phyloP scores from a whole-genome alignment of 805 yeast species.

The Lipomyces starkeyi region DNA sequence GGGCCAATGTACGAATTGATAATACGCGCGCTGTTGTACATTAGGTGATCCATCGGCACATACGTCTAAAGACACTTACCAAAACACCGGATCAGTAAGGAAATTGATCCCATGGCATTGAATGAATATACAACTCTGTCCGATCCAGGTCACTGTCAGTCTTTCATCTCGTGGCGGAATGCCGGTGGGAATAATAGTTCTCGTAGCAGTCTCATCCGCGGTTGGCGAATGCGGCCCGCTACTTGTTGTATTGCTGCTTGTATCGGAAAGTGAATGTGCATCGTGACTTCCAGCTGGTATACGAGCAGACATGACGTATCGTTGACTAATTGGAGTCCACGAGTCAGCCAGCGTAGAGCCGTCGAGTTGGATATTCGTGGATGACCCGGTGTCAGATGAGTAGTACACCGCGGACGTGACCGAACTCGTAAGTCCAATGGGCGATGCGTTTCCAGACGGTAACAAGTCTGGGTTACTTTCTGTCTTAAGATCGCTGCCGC shows the following conservation, averaged over 20 bases:
- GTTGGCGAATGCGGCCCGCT: slow-evolving; percentile 18
- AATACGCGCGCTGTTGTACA: slow-evolving; percentile 56
- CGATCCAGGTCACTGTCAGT: slow-evolving; percentile 84
- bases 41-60: background rate
- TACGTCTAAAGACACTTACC: background rate
- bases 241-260: background rate
- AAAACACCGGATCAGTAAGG: slow-evolving; percentile 83
- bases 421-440: slow-evolving; percentile 22
- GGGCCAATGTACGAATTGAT: slow-evolving; percentile 76
- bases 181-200: slow-evolving; percentile 8
- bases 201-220: slow-evolving; percentile 4
- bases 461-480: slow-evolving; percentile 10
- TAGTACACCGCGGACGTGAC: slow-evolving; percentile 32
- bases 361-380: slow-evolving; percentile 31
- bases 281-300: background rate
- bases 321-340: slow-evolving; percentile 29
- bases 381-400: slow-evolving; percentile 36
- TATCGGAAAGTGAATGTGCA: slow-evolving; percentile 10
- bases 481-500: background rate
- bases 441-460: slow-evolving; percentile 5
- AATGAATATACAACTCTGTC: slow-evolving; percentile 84
- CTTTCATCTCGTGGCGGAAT: slow-evolving; percentile 52
- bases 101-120: slow-evolving; percentile 75
- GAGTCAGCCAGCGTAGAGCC: slow-evolving; percentile 26
- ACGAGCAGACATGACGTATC: slow-evolving; percentile 1